Evolutionary conservation across 768 basidiomycete genomes (phyloP), one percentile per base, ranked within the genome.

Genomic region (Suillus alpinus): DNA sequence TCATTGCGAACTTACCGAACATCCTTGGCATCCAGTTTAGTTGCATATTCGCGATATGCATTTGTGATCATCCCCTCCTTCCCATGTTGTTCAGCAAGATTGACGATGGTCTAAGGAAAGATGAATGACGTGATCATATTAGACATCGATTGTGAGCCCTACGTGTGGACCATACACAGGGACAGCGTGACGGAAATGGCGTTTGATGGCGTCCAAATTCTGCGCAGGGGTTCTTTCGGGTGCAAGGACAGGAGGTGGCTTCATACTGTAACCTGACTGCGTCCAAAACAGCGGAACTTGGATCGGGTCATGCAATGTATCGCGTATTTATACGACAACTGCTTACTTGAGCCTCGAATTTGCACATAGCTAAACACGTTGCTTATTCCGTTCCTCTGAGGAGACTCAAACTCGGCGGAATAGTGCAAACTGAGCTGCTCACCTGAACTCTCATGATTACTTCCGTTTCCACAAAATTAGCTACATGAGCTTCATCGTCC

Each of bases 391-490:
- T 94, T 89, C 2, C 92, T 84, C 92, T 94, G 63, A 52, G 53
- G 61, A 13, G 34, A 6, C 6, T 53, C 3, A 39, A 10, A 26
- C 40, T 13, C 51, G 7, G 31, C n/a, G n/a, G 0, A 55, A 26
- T 29, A 29, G 36, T 20, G 14, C 14, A 23, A 63, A 18, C 29
- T 16, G 5, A 20, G 14, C 12, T 52, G 66, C 81, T 41, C 61
- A 93, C 94, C 80, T 90, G 84, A 12, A 95, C 84, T 46, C 87
- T 81, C 79, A 92, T 85, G 57, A 96, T 87, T 2, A 92, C 89
- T 76, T 98, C 95, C 0, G 94, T 94, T 74, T 98, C 94, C 2
- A 98, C 94, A 69, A 98, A 95, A 74, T 98, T 98, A 1, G 94
- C 95, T 4, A 95, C 95, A 69, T 92, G 83, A 6, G 94, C 93